A percentile compares a stretch with the other conserved stretches of the same genome.
phyloP scores from a whole-genome alignment of 2,329 filamentous ascomycete species.

The Capronia americana region DNA sequence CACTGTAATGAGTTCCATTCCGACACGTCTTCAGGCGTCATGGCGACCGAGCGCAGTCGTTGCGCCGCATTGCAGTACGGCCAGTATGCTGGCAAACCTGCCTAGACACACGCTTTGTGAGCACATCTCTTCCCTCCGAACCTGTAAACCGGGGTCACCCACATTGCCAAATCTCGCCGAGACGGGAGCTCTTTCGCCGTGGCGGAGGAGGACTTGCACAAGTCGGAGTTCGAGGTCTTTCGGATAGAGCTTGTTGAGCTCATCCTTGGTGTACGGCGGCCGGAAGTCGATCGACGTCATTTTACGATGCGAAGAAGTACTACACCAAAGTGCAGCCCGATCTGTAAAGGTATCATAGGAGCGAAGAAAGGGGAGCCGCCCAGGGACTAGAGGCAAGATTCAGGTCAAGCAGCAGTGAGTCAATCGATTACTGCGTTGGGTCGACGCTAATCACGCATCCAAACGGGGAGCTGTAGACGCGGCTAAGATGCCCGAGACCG shows the following conservation, averaged over 20 bases:
- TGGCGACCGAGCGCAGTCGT: slow-evolving; percentile 69
- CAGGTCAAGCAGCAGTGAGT: not conserved
- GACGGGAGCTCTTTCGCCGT: slow-evolving; percentile 78
- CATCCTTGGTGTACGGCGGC: slow-evolving; percentile 76
- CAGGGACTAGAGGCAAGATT: not conserved
- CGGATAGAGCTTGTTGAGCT: slow-evolving; percentile 83
- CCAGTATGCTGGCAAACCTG: slow-evolving; percentile 69
- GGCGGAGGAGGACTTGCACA: slow-evolving; percentile 74
- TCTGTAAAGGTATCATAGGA: slow-evolving; percentile 16
- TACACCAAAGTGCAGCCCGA: slow-evolving; percentile 11
- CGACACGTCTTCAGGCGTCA: slow-evolving; percentile 59
- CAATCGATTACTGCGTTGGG: not conserved
- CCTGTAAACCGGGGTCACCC: slow-evolving; percentile 36
- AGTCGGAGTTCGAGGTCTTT: slow-evolving; percentile 78
- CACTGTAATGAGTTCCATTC: slow-evolving; percentile 67
- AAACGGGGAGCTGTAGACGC: not conserved
- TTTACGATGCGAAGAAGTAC: slow-evolving; percentile 13
- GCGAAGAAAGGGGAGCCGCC: not conserved
- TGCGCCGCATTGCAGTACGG: slow-evolving; percentile 84
- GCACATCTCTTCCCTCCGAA: slow-evolving; percentile 8
- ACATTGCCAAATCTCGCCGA: slow-evolving; percentile 84
- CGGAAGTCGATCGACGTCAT: slow-evolving; percentile 84
- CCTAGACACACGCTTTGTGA: slow-evolving; percentile 43
- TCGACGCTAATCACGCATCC: not conserved
- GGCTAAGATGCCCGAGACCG: not conserved